Conservation (phyloP, 805 yeast genomes). For the Lipomyces kockii region DNA sequence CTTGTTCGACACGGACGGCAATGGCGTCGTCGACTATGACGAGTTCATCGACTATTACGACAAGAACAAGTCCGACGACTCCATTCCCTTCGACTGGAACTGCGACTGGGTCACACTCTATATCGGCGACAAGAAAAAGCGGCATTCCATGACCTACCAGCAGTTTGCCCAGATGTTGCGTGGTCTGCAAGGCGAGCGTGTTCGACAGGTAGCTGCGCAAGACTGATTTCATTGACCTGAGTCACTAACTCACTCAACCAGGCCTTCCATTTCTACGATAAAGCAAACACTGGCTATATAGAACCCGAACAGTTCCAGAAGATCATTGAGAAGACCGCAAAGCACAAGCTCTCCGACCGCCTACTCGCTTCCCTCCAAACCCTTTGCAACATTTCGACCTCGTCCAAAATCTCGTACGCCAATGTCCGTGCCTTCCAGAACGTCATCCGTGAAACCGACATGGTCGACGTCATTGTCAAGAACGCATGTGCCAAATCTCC, state of each 20-base stretch:
- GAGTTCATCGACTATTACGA: slow-evolving; percentile 49
- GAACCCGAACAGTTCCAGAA: slow-evolving; percentile 49
- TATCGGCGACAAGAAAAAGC: slow-evolving; percentile 46
- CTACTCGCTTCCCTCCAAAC: slow-evolving; percentile 47
- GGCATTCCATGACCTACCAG: slow-evolving; percentile 49
- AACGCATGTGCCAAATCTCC: slow-evolving; percentile 43
- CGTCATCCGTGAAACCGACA: slow-evolving; percentile 49
- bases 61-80: slow-evolving; percentile 44
- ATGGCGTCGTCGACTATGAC: slow-evolving; percentile 48
- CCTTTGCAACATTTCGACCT: slow-evolving; percentile 45
- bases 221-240: not conserved
- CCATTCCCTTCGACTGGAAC: slow-evolving; percentile 52
- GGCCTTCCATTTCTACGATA: slow-evolving; percentile 49
- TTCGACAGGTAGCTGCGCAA: slow-evolving; percentile 44
- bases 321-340: slow-evolving; percentile 47
- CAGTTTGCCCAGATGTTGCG: slow-evolving; percentile 53
- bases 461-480: slow-evolving; percentile 48
- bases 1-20: slow-evolving; percentile 49
- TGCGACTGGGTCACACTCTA: slow-evolving; percentile 50
- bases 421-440: slow-evolving; percentile 52
- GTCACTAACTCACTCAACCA: not conserved
- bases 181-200: slow-evolving; percentile 54
- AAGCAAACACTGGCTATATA: slow-evolving; percentile 47
- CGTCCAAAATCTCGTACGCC: slow-evolving; percentile 48
- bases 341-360: slow-evolving; percentile 51